Evolutionary conservation across 495 filamentous ascomycete species (phyloP).

Genomic region (Gamarada debralockiae): DNA sequence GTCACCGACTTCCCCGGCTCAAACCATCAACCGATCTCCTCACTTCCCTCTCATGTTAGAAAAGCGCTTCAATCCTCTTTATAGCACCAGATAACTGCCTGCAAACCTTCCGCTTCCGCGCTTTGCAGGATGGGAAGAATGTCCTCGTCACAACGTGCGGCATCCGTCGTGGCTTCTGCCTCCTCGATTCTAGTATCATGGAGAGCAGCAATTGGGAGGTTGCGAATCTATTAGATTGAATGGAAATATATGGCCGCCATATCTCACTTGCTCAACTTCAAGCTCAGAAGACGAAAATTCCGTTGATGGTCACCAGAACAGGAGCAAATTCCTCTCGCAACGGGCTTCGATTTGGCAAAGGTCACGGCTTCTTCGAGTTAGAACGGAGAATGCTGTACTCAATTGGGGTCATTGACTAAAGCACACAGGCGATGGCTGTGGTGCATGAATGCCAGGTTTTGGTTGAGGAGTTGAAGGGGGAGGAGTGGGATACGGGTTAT

Average conservation of each 20-base stretch:
- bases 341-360: slow-evolving; percentile 9
- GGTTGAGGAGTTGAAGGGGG: slow-evolving; percentile 1
- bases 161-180: slow-evolving; percentile 9
- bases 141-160: slow-evolving; percentile 6
- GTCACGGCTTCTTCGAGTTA: slow-evolving; percentile 12
- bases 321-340: slow-evolving; percentile 3
- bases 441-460: slow-evolving; percentile 13
- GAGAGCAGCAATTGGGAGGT: too few species aligned
- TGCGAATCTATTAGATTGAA: slow-evolving; percentile 7
- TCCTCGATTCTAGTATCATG: slow-evolving; percentile 14
- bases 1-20: slow-evolving; percentile 7
- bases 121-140: slow-evolving; percentile 8
- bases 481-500: slow-evolving; percentile 10
- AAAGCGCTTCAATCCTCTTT: slow-evolving; percentile 6
- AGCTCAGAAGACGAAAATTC: too few species aligned
- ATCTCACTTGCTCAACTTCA: too few species aligned
- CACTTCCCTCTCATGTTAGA: not conserved
- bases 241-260: too few species aligned
- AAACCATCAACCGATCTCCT: not conserved
- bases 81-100: slow-evolving; percentile 13
- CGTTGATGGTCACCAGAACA: slow-evolving; percentile 11
- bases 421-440: not conserved
- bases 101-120: slow-evolving; percentile 2
- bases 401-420: not conserved
- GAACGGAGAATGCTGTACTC: slow-evolving; percentile 9